Conservation (phyloP, 2,329 filamentous ascomycete species). For the Ophiocordyceps camponoti-saundersi region DNA sequence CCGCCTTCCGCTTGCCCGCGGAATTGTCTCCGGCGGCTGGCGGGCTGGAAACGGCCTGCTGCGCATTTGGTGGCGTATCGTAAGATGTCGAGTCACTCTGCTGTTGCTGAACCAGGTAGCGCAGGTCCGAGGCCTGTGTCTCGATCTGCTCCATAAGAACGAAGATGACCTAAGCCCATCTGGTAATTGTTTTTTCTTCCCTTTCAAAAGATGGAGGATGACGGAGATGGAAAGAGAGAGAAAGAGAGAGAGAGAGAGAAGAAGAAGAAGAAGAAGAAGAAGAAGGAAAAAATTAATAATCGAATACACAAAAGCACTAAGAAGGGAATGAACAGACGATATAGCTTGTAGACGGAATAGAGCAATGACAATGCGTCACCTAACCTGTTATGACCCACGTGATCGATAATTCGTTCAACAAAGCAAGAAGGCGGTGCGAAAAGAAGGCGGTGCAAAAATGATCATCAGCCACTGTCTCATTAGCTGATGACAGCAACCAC, state of each 20-base stretch:
- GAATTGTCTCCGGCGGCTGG: slow-evolving; percentile 30
- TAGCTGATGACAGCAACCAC: too few relatives aligned
- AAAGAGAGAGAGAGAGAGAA: neutral
- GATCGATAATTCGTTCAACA: neutral
- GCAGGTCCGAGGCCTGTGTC: slow-evolving; percentile 35
- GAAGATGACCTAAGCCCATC: neutral
- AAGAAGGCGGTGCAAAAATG: neutral
- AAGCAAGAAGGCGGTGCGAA: neutral
- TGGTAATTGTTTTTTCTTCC: neutral
- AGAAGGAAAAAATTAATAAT: too few relatives aligned
- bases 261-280: neutral
- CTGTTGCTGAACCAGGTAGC: slow-evolving; percentile 27
- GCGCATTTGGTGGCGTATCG: slow-evolving; percentile 10
- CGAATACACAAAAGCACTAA: too few relatives aligned
- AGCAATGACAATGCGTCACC: too few relatives aligned
- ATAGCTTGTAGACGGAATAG: too few relatives aligned
- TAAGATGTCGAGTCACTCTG: slow-evolving; percentile 12
- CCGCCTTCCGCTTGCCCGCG: slow-evolving; percentile 23
- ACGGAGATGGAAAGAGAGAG: neutral
- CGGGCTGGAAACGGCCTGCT: slow-evolving; percentile 13
- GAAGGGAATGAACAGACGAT: too few relatives aligned
- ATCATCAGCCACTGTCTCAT: too few relatives aligned
- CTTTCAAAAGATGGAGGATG: neutral
- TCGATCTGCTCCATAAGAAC: slow-evolving; percentile 34
- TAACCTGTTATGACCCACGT: neutral